Evolutionary conservation across 2,329 filamentous ascomycete species (phyloP).

Genomic region (Geoglossum cookeanum): DNA sequence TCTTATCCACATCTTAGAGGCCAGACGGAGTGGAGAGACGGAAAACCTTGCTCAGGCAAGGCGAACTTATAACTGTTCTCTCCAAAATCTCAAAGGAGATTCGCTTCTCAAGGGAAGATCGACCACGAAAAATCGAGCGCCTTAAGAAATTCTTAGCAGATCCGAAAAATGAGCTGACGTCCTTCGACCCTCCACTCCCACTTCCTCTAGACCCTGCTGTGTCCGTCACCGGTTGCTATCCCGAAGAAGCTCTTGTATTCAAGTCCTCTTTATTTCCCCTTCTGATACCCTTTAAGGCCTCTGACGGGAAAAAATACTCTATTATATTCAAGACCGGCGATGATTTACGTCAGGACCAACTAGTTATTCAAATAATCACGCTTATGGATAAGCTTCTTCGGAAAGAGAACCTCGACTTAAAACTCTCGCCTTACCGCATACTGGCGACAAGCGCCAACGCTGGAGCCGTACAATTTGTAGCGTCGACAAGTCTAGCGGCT

Average conservation of each 20-base stretch:
- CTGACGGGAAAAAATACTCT: conserved; percentile 58
- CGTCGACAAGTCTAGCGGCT: conserved; percentile 64
- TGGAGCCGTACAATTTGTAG: conserved; percentile 84
- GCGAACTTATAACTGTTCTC: conserved; percentile 70
- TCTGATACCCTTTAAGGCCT: conserved; percentile 75
- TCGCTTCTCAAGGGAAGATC: conserved; percentile 58
- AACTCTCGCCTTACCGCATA: conserved; percentile 89
- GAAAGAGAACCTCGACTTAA: conserved; percentile 91
- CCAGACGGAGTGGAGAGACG: conserved; percentile 53
- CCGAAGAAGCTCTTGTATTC: conserved; percentile 79
- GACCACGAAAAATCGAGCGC: conserved; percentile 61
- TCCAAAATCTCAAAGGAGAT: conserved; percentile 81
- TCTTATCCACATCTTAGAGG: conserved; percentile 20
- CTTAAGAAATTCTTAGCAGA: conserved; percentile 74
- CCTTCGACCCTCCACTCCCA: conserved; percentile 69
- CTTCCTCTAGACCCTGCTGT: conserved; percentile 76
- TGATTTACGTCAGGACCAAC: conserved; percentile 86
- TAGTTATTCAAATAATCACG: conserved; percentile 94
- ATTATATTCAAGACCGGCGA: conserved; percentile 97
- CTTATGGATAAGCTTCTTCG: conserved; percentile 91
- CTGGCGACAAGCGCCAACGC: conserved; percentile 79
- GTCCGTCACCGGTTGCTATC: conserved; percentile 56
- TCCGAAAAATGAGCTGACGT: conserved; percentile 70
- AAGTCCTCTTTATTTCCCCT: conserved; percentile 89
- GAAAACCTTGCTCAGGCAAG: conserved; percentile 64